Evolutionary conservation across 345 rosid genomes (phyloP).

Genomic region (Camelina sativa): DNA sequence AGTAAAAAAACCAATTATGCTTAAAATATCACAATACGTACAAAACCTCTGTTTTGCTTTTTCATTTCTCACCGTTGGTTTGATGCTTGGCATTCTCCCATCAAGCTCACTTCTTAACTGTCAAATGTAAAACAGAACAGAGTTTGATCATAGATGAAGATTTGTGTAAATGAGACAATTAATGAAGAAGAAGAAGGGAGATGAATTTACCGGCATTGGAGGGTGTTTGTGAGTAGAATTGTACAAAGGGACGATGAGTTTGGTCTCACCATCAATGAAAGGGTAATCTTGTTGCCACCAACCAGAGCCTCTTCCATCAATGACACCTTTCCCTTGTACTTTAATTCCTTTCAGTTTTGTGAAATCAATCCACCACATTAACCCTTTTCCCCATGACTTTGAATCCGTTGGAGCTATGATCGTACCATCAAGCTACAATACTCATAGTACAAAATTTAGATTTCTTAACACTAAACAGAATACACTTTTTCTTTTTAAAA

Average conservation of each 20-base stretch:
- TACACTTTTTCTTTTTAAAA: background rate
- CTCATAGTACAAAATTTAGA: background rate
- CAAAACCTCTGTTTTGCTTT: conserved; percentile 11
- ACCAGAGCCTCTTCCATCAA: conserved; percentile 94
- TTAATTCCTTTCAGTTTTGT: conserved; percentile 82
- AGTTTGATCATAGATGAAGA: conserved; percentile 20
- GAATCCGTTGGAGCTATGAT: conserved; percentile 76
- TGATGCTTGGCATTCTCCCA: conserved; percentile 79
- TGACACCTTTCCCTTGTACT: conserved; percentile 77
- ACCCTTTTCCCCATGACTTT: conserved; percentile 73
- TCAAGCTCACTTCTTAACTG: conserved; percentile 67
- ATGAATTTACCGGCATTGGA: conserved; percentile 65
- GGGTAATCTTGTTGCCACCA: conserved; percentile 91
- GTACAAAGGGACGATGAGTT: conserved; percentile 67
- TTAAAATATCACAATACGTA: background rate
- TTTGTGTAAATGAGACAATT: background rate
- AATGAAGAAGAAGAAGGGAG: background rate
- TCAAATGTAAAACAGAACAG: conserved; percentile 42
- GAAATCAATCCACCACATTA: conserved; percentile 86
- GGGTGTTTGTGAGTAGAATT: conserved; percentile 53
- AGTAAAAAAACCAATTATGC: conserved; percentile 15
- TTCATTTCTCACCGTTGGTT: conserved; percentile 67
- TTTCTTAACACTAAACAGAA: background rate
- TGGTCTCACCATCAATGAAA: conserved; percentile 57
- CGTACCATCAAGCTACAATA: conserved; percentile 82